Base-by-base conservation (phyloP, 768 basidiomycete species). In the Lactifluus volemus region DNA sequence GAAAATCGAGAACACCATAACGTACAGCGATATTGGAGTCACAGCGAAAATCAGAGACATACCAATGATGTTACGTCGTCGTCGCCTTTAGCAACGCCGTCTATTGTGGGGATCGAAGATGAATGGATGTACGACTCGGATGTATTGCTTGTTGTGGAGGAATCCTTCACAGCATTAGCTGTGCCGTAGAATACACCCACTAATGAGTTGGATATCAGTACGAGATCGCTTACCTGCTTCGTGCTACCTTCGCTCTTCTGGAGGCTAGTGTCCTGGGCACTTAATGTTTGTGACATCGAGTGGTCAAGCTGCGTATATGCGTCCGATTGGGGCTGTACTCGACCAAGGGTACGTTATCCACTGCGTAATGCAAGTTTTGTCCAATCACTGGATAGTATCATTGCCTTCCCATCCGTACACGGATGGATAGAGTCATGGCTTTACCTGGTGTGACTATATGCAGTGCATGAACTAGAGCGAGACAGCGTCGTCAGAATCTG, bases 281-380 rank as follows among this genome's bases (percentile, higher is more conserved):
- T 41, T 34, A 42, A n/a, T 21, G 11, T 17, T 10, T 17, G 14
- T 32, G 38, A 61, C 55, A 61, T 61, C 45, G 21, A 36, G 5
- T 36, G 14, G 17, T 39, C 19, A 30, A 8, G 3, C 39, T 2
- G 55, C 42, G 29, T 61, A 63, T 63, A 63, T 61, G 63, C 52
- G 57, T n/a, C 30, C 19, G 34, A 34, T 5, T 39, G 38, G 21
- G 25, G 32, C 6, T 11, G 48, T 50, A 50, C 49, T 19, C 7
- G 21, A 11, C n/a, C 29, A 47, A 51, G 53, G 12, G 15, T 41
- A 10, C 42, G 39, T 17, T 49, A 1, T 58, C 19, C 17, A 19
- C 41, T 17, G 25, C 38, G 21, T 49, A 19, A 19, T 25, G 45
- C 17, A 48, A 17, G 25, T 17, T 30, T 59, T 38, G n/a, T 52